Conservation (phyloP, 805 yeast genomes). For the Candida odintsovae region DNA sequence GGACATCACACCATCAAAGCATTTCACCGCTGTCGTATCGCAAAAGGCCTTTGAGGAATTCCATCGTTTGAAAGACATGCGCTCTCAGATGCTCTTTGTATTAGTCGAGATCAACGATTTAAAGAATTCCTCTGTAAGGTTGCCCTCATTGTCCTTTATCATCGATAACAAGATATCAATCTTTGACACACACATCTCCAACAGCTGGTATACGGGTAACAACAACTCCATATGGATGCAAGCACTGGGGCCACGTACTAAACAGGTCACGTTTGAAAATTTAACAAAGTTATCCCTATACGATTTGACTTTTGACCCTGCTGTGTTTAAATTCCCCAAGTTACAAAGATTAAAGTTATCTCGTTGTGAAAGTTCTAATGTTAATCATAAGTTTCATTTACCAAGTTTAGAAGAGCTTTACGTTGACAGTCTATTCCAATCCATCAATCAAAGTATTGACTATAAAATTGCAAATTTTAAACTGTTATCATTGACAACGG, state of each 20-base stretch:
- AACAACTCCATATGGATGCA: constrained; percentile 5
- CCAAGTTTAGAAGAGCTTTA: constrained; percentile 2
- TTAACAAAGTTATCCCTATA: constrained; percentile 4
- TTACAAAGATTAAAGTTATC: constrained; percentile 3
- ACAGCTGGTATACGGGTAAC: not conserved
- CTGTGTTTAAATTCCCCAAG: constrained; percentile 8
- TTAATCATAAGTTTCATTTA: constrained; percentile 1
- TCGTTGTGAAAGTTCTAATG: constrained; percentile 2
- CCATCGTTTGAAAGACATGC: not conserved
- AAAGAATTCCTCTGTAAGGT: not conserved
- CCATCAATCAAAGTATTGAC: constrained; percentile 10
- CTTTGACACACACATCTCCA: constrained; percentile 8
- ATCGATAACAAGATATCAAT: constrained; percentile 7
- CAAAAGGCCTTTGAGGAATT: not conserved
- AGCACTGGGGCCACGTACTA: constrained; percentile 1
- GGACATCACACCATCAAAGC: not conserved
- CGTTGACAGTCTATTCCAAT: constrained; percentile 3
- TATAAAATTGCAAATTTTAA: constrained; percentile 2
- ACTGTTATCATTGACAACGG: constrained; percentile 1
- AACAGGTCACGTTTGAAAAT: constrained; percentile 8
- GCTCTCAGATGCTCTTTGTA: not conserved
- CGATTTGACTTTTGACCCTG: constrained; percentile 5
- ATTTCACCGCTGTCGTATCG: not conserved
- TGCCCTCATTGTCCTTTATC: constrained; percentile 1
- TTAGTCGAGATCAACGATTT: constrained; percentile 13